phyloP scores from a whole-genome alignment of 192 early-diverging fungal genomes.

The Backusella circina region DNA sequence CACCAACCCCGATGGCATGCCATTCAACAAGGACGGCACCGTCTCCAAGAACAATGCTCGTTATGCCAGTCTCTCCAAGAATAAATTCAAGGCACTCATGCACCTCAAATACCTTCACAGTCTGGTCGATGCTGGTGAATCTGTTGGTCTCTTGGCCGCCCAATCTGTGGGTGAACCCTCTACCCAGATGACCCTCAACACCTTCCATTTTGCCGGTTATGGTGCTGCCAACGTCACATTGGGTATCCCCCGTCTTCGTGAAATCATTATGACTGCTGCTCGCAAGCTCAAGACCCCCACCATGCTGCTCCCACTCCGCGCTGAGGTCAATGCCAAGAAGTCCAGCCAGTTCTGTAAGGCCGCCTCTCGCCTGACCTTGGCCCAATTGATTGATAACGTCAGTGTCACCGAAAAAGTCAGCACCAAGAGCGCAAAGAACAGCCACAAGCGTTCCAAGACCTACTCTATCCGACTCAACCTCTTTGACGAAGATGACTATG shows the following conservation, averaged over 20 bases:
- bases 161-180: slow-evolving; percentile 98
- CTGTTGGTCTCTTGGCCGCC: slow-evolving; percentile 95
- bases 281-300: slow-evolving; percentile 85
- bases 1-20: slow-evolving; percentile 70
- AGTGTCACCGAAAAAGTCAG: slow-evolving; percentile 76
- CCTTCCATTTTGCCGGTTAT: slow-evolving; percentile 98
- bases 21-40: slow-evolving; percentile 42
- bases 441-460: slow-evolving; percentile 62
- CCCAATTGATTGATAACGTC: slow-evolving; percentile 85
- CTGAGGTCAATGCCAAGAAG: slow-evolving; percentile 62
- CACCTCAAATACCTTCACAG: slow-evolving; percentile 91
- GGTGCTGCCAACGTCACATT: slow-evolving; percentile 99
- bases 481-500: slow-evolving; percentile 78
- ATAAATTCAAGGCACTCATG: slow-evolving; percentile 89
- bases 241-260: slow-evolving; percentile 98
- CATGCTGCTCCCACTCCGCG: slow-evolving; percentile 83
- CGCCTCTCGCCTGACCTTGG: slow-evolving; percentile 72
- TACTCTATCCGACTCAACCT: slow-evolving; percentile 81
- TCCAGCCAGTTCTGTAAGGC: slow-evolving; percentile 62
- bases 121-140: slow-evolving; percentile 96
- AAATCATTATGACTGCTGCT: slow-evolving; percentile 99
- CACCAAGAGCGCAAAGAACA: slow-evolving; percentile 39
- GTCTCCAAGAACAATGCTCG: slow-evolving; percentile 56
- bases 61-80: slow-evolving; percentile 49
- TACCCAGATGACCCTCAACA: slow-evolving; percentile 99